Evolutionary conservation across 768 basidiomycete species (phyloP), one percentile per base, ranked within the genome.

Genomic region (Suillus plorans): DNA sequence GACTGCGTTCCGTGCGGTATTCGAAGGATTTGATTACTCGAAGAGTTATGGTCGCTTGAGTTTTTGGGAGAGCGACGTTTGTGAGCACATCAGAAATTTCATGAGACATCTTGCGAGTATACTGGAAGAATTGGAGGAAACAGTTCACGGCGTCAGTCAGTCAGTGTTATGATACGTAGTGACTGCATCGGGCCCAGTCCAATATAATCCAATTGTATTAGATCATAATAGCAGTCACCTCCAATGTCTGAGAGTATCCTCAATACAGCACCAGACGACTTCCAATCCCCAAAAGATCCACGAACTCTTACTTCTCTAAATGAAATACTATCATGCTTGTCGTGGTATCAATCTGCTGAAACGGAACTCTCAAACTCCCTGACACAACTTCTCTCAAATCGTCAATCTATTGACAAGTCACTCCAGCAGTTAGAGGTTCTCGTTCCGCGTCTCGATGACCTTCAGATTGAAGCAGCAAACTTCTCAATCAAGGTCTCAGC

Each of bases 1-100:
- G 84, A 72, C 86, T 89, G 69, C 89, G 90, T 74, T 94, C 91
- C 62, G 95, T 98, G 63, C 97, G 86, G 76, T 87, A 98, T 72
- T 88, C 89, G 75, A 99, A 97, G 22, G 93, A 95, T 74, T 99
- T 99, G 80, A 99, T 93, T 67, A 98, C 84, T 39, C 97, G 89
- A 58, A 99, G 76, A 8, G 97, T 99, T 64, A 99, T 79, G 5
- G 94, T 95, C 25, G 94, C 94, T 66, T 87, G 82, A 3, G 90
- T 89, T 69, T 79, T 83, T 12, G 94, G 90, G 3, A 84, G 81
- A 36, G 86, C 81, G 61, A 84, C 79, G 78, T 90, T 95, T 50
- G 89, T 88, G 49, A 88, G 81, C 41, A 77, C 70, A 63, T 83
- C 80, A 58, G 79, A 78, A 68, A 79, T 77, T 64, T 73, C 74